phyloP scores from a whole-genome alignment of 2,329 filamentous ascomycete genomes.

The Aspergillus melleus region DNA sequence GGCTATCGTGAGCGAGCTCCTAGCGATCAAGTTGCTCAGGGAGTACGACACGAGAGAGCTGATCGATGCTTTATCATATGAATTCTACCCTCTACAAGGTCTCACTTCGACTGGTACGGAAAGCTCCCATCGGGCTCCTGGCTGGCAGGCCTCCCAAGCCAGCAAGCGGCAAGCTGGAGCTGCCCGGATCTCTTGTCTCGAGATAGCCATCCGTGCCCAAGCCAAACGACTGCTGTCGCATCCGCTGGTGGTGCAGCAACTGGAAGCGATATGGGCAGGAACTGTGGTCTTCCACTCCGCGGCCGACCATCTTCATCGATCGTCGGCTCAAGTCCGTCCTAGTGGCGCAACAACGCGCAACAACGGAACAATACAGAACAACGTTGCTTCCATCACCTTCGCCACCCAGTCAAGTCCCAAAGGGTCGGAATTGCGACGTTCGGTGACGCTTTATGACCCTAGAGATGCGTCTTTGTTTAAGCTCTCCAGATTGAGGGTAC shows the following conservation, averaged over 20 bases:
- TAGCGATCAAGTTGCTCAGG: constrained; percentile 85
- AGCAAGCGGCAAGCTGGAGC: constrained; percentile 56
- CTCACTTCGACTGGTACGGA: constrained; percentile 47
- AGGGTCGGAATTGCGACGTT: constrained; percentile 53
- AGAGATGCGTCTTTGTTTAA: constrained; percentile 89
- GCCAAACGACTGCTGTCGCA: constrained; percentile 92
- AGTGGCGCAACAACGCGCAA: constrained; percentile 26
- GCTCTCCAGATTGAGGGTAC: constrained; percentile 83
- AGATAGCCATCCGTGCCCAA: constrained; percentile 88
- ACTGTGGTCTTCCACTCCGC: constrained; percentile 92
- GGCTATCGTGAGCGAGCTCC: constrained; percentile 83
- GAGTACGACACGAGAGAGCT: constrained; percentile 87
- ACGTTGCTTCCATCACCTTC: constrained; percentile 15
- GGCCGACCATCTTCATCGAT: constrained; percentile 78
- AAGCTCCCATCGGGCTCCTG: constrained; percentile 33
- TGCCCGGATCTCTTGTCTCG: constrained; percentile 82
- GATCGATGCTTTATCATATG: constrained; percentile 91
- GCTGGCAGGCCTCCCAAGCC: constrained; percentile 37
- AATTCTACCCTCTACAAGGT: constrained; percentile 90
- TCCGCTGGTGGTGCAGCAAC: constrained; percentile 85
- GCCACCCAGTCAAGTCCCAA: constrained; percentile 19
- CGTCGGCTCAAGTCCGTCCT: constrained; percentile 41
- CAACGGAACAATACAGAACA: constrained; percentile 28
- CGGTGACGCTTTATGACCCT: constrained; percentile 86
- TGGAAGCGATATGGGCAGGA: constrained; percentile 97